A percentile compares a stretch with the other conserved stretches of the same genome.
These are phyloP conservation scores for Coleophoma eucalyptorum DNA, from an alignment of 2,329 filamentous ascomycete genomes.

Conservation along the genomic window DNA sequence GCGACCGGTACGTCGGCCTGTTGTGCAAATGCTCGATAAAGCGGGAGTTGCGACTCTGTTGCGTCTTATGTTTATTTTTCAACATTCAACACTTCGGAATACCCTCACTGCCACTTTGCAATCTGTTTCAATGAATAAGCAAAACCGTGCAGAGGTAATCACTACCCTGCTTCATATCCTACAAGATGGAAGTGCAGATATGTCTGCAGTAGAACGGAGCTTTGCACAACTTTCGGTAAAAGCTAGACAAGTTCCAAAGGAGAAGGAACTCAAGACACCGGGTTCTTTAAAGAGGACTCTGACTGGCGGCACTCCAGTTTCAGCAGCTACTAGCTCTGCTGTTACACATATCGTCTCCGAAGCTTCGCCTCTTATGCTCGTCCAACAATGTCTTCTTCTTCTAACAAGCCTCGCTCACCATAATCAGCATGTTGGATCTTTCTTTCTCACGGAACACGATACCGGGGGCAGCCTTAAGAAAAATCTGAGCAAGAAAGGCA, in stretches of 20 bases:
- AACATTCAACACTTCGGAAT: slow-evolving; percentile 79
- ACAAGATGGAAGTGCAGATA: slow-evolving; percentile 91
- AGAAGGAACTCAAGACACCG: slow-evolving; percentile 66
- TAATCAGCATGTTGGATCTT: slow-evolving; percentile 81
- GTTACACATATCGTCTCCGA: slow-evolving; percentile 66
- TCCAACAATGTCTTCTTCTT: slow-evolving; percentile 89
- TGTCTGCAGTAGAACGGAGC: slow-evolving; percentile 90
- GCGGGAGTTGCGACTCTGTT: slow-evolving; percentile 92
- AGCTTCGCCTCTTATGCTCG: slow-evolving; percentile 88
- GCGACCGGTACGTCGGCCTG: slow-evolving; percentile 72
- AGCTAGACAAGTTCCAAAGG: slow-evolving; percentile 70
- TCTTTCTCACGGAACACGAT: slow-evolving; percentile 95
- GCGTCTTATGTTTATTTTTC: slow-evolving; percentile 96
- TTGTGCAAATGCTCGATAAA: slow-evolving; percentile 97
- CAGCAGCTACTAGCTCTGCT: slow-evolving; percentile 25
- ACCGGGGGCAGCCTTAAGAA: slow-evolving; percentile 73
- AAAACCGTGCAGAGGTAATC: slow-evolving; percentile 90
- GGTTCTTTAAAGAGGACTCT: slow-evolving; percentile 73
- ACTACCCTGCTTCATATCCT: slow-evolving; percentile 89
- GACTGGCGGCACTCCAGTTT: slow-evolving; percentile 46
- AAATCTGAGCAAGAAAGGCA: slow-evolving; percentile 76
- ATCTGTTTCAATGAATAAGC: slow-evolving; percentile 93
- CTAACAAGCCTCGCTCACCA: slow-evolving; percentile 79
- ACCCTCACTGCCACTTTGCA: slow-evolving; percentile 84
- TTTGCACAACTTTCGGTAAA: slow-evolving; percentile 90